A percentile compares a stretch with the other conserved stretches of the same genome.
Conservation (phyloP, 169 alveolate genomes). For the Theileria equi region DNA sequence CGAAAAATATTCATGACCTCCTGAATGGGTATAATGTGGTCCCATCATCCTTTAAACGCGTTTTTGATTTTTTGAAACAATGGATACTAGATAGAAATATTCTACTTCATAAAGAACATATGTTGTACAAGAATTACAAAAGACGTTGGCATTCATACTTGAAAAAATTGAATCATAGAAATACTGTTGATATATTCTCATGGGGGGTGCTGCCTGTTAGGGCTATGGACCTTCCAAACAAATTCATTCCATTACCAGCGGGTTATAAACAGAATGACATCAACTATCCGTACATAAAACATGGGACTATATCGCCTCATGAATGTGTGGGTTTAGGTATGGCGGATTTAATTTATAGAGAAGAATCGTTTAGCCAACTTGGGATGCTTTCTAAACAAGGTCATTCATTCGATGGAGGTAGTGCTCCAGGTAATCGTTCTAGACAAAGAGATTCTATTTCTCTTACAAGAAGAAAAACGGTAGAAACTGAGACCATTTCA, state of each 20-base stretch:
- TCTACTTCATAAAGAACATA: slow-evolving; percentile 25
- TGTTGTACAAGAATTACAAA: slow-evolving; percentile 25
- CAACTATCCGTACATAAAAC: slow-evolving; percentile 69
- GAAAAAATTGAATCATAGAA: background rate
- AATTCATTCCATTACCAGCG: slow-evolving; percentile 84
- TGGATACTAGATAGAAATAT: slow-evolving; percentile 32
- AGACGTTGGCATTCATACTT: slow-evolving; percentile 28
- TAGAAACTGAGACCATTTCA: background rate
- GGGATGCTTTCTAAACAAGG: background rate
- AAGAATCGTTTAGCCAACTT: slow-evolving; percentile 25
- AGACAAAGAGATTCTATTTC: slow-evolving; percentile 6
- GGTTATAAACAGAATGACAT: slow-evolving; percentile 80
- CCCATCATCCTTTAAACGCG: slow-evolving; percentile 5
- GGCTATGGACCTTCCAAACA: slow-evolving; percentile 83
- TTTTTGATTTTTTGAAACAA: slow-evolving; percentile 13
- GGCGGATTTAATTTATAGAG: slow-evolving; percentile 15
- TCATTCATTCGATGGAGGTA: background rate
- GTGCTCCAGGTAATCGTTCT: slow-evolving; percentile 1
- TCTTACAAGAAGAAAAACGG: slow-evolving; percentile 14
- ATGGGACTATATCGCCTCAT: slow-evolving; percentile 47
- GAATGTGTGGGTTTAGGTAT: slow-evolving; percentile 42
- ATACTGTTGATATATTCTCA: slow-evolving; percentile 65
- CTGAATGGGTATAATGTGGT: slow-evolving; percentile 11
- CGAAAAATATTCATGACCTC: background rate
- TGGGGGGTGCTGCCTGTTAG: slow-evolving; percentile 89